Evolutionary conservation across 345 rosid genomes (phyloP).

Genomic region (Eutrema heterophyllum): DNA sequence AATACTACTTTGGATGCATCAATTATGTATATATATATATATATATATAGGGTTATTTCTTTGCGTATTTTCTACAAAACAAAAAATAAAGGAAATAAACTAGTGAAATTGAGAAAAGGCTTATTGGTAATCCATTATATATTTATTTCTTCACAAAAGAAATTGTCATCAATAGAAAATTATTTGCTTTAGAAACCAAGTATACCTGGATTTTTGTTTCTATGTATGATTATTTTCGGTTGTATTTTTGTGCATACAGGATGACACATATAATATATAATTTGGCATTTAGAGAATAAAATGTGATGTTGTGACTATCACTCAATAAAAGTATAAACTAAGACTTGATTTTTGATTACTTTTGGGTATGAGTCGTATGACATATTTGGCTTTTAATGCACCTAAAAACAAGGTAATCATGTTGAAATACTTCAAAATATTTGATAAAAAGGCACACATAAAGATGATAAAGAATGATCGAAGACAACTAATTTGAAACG

Average conservation of each 20-base stretch:
- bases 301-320: neutral
- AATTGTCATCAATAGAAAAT: neutral
- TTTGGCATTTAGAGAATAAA: neutral
- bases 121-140: neutral
- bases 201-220: neutral
- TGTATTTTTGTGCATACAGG: neutral
- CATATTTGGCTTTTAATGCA: neutral
- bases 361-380: neutral
- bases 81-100: too few species aligned
- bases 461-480: constrained; percentile 12
- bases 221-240: neutral
- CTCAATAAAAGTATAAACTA: neutral
- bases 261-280: neutral
- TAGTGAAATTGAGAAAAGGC: neutral
- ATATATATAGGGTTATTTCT: too few species aligned
- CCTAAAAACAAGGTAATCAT: constrained; percentile 12
- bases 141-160: neutral
- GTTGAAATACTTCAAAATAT: constrained; percentile 10
- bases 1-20: neutral
- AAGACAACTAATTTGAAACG: constrained; percentile 3
- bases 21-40: neutral
- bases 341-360: constrained; percentile 8
- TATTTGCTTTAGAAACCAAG: neutral
- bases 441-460: constrained; percentile 6
- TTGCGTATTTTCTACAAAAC: too few species aligned